Evolutionary conservation across 352 stramenopile species (phyloP).

Genomic region (Phytophthora fragariae): DNA sequence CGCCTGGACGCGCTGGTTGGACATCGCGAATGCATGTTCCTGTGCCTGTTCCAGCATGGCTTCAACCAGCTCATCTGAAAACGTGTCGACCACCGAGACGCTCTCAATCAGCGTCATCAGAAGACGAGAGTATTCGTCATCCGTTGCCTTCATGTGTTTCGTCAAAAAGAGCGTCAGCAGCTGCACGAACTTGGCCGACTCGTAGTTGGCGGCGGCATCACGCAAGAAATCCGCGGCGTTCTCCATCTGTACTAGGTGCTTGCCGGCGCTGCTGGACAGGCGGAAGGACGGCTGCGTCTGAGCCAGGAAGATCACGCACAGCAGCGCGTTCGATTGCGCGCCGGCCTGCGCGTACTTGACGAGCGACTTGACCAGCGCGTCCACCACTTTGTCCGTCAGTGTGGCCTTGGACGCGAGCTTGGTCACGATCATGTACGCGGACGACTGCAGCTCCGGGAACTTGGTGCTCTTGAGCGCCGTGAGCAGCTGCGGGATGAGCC

Average conservation of each 20-base stretch:
- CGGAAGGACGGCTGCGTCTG: constrained; percentile 77
- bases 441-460: constrained; percentile 82
- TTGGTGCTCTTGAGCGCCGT: constrained; percentile 67
- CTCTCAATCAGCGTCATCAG: constrained; percentile 52
- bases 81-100: constrained; percentile 54
- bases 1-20: constrained; percentile 52
- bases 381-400: constrained; percentile 75
- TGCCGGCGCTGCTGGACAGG: constrained; percentile 61
- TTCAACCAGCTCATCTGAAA: constrained; percentile 59
- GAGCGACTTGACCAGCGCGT: constrained; percentile 76
- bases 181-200: constrained; percentile 75
- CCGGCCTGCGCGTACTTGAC: constrained; percentile 78
- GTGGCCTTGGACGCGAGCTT: constrained; percentile 86
- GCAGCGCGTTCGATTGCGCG: constrained; percentile 74
- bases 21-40: constrained; percentile 45
- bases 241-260: constrained; percentile 73
- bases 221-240: constrained; percentile 70
- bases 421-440: constrained; percentile 87
- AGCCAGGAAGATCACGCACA: constrained; percentile 80
- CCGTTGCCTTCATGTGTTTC: constrained; percentile 40
- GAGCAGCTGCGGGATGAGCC: constrained; percentile 82
- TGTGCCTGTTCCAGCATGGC: constrained; percentile 57
- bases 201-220: constrained; percentile 75
- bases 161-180: constrained; percentile 63
- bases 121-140: constrained; percentile 52